Evolutionary conservation across 768 basidiomycete species (phyloP).

Genomic region (Suillus subluteus): DNA sequence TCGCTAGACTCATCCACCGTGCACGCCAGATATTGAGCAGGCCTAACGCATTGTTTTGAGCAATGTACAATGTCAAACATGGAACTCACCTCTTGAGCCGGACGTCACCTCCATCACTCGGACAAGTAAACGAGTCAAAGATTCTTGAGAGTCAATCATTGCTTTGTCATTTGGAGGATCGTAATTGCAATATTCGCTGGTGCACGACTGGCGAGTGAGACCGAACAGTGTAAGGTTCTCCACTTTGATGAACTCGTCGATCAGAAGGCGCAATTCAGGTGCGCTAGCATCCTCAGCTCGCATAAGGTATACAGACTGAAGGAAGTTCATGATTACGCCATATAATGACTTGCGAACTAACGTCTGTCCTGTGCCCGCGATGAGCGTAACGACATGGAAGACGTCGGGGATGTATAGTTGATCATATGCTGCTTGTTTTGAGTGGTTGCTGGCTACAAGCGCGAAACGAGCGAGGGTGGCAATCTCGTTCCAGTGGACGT

Average conservation of each 20-base stretch:
- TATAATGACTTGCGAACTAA: conserved; percentile 81
- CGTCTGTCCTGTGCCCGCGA: conserved; percentile 73
- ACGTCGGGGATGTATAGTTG: conserved; percentile 86
- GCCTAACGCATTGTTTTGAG: conserved; percentile 43
- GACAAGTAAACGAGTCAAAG: conserved; percentile 63
- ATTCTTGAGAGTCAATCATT: conserved; percentile 67
- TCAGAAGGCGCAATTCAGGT: conserved; percentile 61
- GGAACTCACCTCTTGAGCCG: conserved; percentile 64
- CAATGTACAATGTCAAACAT: background rate
- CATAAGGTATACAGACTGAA: conserved; percentile 73
- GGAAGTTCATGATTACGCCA: conserved; percentile 78
- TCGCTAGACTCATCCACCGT: conserved; percentile 90
- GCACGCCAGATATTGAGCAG: conserved; percentile 89
- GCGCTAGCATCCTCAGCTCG: conserved; percentile 61
- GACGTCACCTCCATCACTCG: conserved; percentile 66
- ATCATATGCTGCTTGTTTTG: conserved; percentile 61
- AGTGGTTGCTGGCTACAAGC: conserved; percentile 70
- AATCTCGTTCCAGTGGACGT: conserved; percentile 80
- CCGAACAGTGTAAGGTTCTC: conserved; percentile 75
- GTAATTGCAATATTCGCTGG: conserved; percentile 67
- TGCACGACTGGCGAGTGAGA: conserved; percentile 59
- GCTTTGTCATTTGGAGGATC: conserved; percentile 58
- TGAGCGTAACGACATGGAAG: conserved; percentile 77
- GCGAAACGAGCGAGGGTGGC: conserved; percentile 79
- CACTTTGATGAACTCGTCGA: conserved; percentile 60